Evolutionary conservation across 805 yeast genomes (phyloP).

Genomic region (Ogataea minuta): DNA sequence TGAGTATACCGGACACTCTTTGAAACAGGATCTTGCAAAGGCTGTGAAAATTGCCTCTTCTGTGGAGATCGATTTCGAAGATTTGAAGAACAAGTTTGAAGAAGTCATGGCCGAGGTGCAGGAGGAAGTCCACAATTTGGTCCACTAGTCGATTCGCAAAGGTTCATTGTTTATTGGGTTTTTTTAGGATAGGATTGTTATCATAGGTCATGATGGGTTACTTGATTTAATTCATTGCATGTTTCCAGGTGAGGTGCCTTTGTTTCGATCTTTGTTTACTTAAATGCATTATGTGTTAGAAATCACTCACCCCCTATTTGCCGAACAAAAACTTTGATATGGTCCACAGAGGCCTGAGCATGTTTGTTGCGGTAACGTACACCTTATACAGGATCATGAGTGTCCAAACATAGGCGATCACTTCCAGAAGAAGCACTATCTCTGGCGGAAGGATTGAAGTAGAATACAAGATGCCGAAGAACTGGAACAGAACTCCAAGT

Average conservation of each 20-base stretch:
- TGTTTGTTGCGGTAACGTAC: conserved; percentile 2
- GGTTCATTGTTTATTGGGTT: conserved; percentile 11
- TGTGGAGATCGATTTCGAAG: conserved; percentile 22
- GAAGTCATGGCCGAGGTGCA: conserved; percentile 22
- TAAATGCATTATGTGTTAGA: conserved; percentile 7
- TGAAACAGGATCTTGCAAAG: conserved; percentile 20
- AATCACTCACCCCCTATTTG: not conserved
- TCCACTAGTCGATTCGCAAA: conserved; percentile 6
- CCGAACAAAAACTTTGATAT: conserved; percentile 3
- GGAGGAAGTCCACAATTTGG: conserved; percentile 17
- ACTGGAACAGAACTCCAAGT: conserved; percentile 15
- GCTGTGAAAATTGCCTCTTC: conserved; percentile 24
- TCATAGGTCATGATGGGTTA: conserved; percentile 1
- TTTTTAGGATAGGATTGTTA: not conserved
- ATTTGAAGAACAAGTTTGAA: conserved; percentile 22
- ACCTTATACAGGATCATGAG: conserved; percentile 9
- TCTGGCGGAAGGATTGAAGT: conserved; percentile 10
- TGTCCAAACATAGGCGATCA: conserved; percentile 9
- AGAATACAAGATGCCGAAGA: conserved; percentile 15
- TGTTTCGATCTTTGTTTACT: conserved; percentile 7
- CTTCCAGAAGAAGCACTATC: conserved; percentile 11
- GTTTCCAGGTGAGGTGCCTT: not conserved
- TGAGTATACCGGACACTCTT: conserved; percentile 9
- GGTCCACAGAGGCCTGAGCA: conserved; percentile 5
- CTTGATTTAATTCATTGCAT: conserved; percentile 6